phyloP scores from a whole-genome alignment of 2,329 filamentous ascomycete species.

The Aspergillus proliferans region DNA sequence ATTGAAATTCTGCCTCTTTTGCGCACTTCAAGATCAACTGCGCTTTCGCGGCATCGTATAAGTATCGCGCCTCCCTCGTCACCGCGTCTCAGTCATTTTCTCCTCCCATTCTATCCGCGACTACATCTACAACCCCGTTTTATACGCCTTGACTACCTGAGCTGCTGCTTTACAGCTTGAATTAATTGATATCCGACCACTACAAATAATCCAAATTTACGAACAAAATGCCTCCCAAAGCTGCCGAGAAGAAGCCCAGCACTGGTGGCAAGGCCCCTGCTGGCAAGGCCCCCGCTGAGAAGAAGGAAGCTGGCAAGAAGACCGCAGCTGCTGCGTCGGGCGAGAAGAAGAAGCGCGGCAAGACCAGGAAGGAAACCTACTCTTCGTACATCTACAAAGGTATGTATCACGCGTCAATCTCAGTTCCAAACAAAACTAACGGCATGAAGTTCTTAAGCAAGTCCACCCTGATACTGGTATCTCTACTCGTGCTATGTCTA shows the following conservation, averaged over 20 bases:
- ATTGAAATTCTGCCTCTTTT: slow-evolving; percentile 43
- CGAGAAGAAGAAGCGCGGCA: slow-evolving; percentile 99
- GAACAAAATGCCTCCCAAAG: slow-evolving; percentile 89
- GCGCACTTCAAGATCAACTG: slow-evolving; percentile 40
- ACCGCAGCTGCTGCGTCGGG: slow-evolving; percentile 75
- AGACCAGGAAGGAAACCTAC: slow-evolving; percentile 99
- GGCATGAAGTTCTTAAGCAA: slow-evolving; percentile 84
- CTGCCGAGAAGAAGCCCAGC: slow-evolving; percentile 95
- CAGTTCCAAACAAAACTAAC: neutral
- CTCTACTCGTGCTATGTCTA: slow-evolving; percentile 99
- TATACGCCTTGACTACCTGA: slow-evolving; percentile 30
- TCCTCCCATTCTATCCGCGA: slow-evolving; percentile 28
- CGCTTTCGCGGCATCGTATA: slow-evolving; percentile 38
- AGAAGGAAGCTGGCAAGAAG: slow-evolving; percentile 99
- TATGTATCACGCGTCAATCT: slow-evolving; percentile 43
- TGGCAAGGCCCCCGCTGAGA: slow-evolving; percentile 79
- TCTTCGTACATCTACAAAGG: slow-evolving; percentile 99
- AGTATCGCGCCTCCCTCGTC: slow-evolving; percentile 39
- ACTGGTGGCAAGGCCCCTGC: slow-evolving; percentile 87
- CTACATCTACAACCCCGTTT: slow-evolving; percentile 3
- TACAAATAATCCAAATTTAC: slow-evolving; percentile 9
- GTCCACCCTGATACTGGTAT: slow-evolving; percentile 99
- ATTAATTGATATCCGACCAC: slow-evolving; percentile 3
- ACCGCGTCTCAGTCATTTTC: slow-evolving; percentile 32
- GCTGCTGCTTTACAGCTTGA: neutral